These are phyloP conservation scores for Eremochloa ophiuroides DNA, from an alignment of 176 grass and related monocot species.

Conservation along the genomic window DNA sequence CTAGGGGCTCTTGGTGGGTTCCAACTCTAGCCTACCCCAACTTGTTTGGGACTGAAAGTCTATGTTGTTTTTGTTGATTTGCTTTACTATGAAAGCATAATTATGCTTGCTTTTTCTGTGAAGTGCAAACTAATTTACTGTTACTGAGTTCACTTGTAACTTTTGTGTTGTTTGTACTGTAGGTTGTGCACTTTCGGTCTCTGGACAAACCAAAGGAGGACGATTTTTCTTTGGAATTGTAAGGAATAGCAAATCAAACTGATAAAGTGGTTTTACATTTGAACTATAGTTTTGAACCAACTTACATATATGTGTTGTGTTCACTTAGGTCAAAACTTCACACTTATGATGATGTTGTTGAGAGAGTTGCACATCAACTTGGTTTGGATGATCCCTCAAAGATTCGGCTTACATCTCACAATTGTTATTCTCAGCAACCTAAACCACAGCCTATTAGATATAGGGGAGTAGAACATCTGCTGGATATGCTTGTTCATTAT, in stretches of 20 bases:
- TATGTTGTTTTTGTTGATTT: too few relatives aligned
- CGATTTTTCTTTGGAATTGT: conserved; percentile 91
- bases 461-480: conserved; percentile 77
- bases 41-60: too few relatives aligned
- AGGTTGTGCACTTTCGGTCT: conserved; percentile 91
- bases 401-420: conserved; percentile 96
- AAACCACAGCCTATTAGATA: conserved; percentile 96
- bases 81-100: not conserved
- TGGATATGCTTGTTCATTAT: conserved; percentile 97
- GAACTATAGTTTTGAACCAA: conserved; percentile 7
- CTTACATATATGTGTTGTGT: conserved; percentile 11
- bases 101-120: not conserved
- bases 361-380: conserved; percentile 76
- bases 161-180: conserved; percentile 19
- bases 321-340: conserved; percentile 72
- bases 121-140: not conserved
- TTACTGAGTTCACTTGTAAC: not conserved
- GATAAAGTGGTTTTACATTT: not conserved
- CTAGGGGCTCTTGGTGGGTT: too few relatives aligned
- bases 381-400: conserved; percentile 86
- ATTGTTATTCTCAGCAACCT: conserved; percentile 98
- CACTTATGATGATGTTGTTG: conserved; percentile 94
- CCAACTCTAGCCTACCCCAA: too few relatives aligned
- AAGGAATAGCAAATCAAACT: conserved; percentile 30
- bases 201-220: conserved; percentile 96